Base-by-base conservation (phyloP, 1,284 basidiomycete genomes). In the Austroboletus novae-zelandiae region DNA sequence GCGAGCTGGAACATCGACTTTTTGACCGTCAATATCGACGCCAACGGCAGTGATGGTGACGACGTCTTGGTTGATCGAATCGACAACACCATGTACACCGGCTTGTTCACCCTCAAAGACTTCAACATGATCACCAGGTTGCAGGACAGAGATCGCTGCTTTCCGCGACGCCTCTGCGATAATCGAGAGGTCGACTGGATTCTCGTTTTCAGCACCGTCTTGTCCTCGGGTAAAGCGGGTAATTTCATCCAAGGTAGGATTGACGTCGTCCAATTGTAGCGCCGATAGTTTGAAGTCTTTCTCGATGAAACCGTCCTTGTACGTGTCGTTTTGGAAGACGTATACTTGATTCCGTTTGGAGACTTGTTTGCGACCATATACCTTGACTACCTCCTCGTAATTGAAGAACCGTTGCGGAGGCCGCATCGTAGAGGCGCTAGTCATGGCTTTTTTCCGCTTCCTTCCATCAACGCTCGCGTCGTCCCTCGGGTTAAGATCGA, bases 21-120 rank as follows among this genome's bases (percentile, higher is more conserved):
- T 86, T 66, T 91, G 88, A 2, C 86, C 89, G 51, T 90, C 89
- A 46, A 93, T 79, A 54, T 96, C 93, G 25, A 90, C 78, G 30
- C 92, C 88, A 23, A 89, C 75, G 9, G 89, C 87, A 47, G 85
- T 84, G 58, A 98, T 84, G 2, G 89, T 86, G 43, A 98, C 91
- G 17, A 95, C 81, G 51, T 98, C 94, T 58, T 89, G 85, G 34
- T 82, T 78, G 58, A 99, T 91, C 48, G 93, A 87, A 54, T 95
- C 91, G 30, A 99, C 91, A 4, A 87, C 83, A 72, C 97, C 97
- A 57, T 92, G 85, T 29, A 98, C 83, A 57, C 97, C 96, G 3
- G 91, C 79, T 67, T 98, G 94, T 70, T 98, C 95, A 37, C 97
- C 96, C 68, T 98, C 95, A 59, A 94, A 94, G 30, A 99, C 94